Evolutionary conservation across 176 grass and related monocot species (phyloP).

Genomic region (Eleusine coracana): DNA sequence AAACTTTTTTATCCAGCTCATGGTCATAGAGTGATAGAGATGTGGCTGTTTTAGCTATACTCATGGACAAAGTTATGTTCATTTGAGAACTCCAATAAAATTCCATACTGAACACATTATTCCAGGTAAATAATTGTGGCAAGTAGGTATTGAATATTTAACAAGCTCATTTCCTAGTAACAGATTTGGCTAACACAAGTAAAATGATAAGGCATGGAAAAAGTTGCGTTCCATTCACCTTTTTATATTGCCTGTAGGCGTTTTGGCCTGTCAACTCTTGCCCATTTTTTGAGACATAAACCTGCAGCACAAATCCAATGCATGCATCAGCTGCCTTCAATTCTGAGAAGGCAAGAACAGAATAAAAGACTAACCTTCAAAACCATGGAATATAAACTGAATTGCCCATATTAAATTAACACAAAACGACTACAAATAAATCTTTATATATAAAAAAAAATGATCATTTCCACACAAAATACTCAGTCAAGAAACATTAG

Average conservation of each 20-base stretch:
- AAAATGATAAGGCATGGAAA: conserved; percentile 18
- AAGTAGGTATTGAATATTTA: background rate
- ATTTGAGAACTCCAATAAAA: background rate
- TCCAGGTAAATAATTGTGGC: background rate
- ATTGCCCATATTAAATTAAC: conserved; percentile 3
- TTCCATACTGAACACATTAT: background rate
- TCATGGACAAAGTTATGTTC: conserved; percentile 1
- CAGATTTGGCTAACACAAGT: background rate
- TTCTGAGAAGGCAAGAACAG: background rate
- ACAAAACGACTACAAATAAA: background rate
- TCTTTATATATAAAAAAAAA: background rate
- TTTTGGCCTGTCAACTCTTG: conserved; percentile 64
- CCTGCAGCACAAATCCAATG: conserved; percentile 56
- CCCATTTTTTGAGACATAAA: conserved; percentile 82
- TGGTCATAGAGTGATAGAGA: background rate
- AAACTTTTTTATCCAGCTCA: background rate
- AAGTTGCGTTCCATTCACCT: conserved; percentile 38
- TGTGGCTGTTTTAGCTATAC: background rate
- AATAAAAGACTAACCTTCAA: conserved; percentile 1
- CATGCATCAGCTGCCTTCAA: conserved; percentile 6
- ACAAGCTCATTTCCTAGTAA: background rate
- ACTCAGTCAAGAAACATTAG: background rate
- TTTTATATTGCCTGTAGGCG: conserved; percentile 79
- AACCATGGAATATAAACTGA: background rate
- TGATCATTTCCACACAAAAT: background rate